phyloP scores from a whole-genome alignment of 2,329 filamentous ascomycete species.

The Calonectria henricotiae region DNA sequence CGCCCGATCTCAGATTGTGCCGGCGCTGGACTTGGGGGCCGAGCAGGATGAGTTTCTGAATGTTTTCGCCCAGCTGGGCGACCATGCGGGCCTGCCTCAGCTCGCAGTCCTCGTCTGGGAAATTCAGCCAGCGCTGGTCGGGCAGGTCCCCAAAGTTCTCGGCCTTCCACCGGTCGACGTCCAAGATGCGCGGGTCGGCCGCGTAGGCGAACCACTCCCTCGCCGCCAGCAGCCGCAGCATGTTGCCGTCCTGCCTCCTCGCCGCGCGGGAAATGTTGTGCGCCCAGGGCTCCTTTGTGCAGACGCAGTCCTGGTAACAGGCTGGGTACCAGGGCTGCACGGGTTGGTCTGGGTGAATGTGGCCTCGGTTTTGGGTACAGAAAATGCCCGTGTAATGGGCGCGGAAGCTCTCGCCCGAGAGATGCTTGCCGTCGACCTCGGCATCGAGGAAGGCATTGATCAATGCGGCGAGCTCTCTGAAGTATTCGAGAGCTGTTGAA shows the following conservation, averaged over 20 bases:
- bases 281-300: slow-evolving; percentile 25
- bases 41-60: slow-evolving; percentile 11
- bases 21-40: slow-evolving; percentile 24
- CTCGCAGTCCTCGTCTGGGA: not conserved
- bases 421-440: not conserved
- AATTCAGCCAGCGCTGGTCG: slow-evolving; percentile 26
- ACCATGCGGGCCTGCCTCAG: slow-evolving; percentile 3
- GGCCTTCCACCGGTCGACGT: not conserved
- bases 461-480: not conserved
- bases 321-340: not conserved
- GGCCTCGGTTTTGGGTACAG: slow-evolving; percentile 31
- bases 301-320: slow-evolving; percentile 27
- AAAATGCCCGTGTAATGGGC: not conserved
- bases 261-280: slow-evolving; percentile 39
- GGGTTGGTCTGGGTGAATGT: slow-evolving; percentile 15
- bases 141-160: slow-evolving; percentile 22
- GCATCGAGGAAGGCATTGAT: not conserved
- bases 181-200: not conserved
- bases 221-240: slow-evolving; percentile 8
- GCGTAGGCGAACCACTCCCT: slow-evolving; percentile 18
- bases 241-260: slow-evolving; percentile 33
- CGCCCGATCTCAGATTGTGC: not conserved
- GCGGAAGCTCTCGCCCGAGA: not conserved
- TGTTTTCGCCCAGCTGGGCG: not conserved
- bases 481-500: not conserved